phyloP scores from a whole-genome alignment of 179 eudicot genomes.

The Silene noctiflora region DNA sequence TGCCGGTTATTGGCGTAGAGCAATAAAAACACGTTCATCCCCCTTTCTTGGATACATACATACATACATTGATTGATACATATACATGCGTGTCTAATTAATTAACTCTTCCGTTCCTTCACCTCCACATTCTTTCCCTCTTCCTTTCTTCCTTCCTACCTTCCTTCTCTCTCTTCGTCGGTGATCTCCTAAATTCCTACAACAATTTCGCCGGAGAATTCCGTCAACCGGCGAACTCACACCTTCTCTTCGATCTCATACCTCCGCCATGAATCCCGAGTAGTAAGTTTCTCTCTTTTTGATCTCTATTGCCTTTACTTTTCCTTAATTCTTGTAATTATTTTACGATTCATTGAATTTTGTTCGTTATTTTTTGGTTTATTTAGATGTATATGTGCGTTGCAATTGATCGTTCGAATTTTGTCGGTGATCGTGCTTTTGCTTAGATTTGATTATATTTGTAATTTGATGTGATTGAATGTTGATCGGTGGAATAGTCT shows the following conservation, averaged over 20 bases:
- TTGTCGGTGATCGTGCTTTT: conserved; percentile 7
- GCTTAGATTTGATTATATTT: conserved; percentile 10
- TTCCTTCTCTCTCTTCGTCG: conserved; percentile 15
- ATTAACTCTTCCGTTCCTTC: not conserved
- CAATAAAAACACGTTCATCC: no score
- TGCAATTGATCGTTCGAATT: not conserved
- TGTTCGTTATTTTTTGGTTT: not conserved
- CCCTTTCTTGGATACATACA: no score
- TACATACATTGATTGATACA: no score
- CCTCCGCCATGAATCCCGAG: conserved; percentile 35
- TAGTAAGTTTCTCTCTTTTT: conserved; percentile 25
- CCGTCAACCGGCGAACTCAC: conserved; percentile 8
- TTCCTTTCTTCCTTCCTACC: not conserved
- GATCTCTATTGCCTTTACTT: not conserved
- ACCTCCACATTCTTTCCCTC: not conserved
- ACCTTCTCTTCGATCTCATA: not conserved
- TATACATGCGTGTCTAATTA: not conserved
- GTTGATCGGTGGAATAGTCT: not conserved
- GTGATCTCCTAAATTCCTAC: conserved; percentile 23
- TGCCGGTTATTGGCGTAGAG: no score
- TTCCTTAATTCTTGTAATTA: not conserved
- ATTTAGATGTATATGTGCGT: no score
- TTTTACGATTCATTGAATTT: not conserved
- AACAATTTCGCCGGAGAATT: conserved; percentile 21
- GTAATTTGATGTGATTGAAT: not conserved